A percentile compares a stretch with the other conserved stretches of the same genome.
Evolutionary conservation across 495 filamentous ascomycete species (phyloP).

Genomic region (Pseudomonodictys pantanalensis): DNA sequence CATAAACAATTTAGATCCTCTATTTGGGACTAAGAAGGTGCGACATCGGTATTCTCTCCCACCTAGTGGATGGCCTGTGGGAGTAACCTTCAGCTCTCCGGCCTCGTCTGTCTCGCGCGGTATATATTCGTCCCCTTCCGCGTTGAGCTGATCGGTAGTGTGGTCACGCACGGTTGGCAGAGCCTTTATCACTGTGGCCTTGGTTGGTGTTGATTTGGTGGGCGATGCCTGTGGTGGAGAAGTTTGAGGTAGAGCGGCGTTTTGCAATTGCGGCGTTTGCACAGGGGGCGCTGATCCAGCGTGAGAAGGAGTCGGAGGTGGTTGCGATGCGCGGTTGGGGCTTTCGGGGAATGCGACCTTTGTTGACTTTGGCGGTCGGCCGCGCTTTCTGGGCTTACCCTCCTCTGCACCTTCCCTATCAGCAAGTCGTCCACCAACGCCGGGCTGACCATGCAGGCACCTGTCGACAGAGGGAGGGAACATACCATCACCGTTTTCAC

Average conservation of each 20-base stretch:
- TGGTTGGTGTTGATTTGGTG: conserved; percentile 82
- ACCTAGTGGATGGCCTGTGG: conserved; percentile 75
- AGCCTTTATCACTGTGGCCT: conserved; percentile 81
- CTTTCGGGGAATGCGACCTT: conserved; percentile 52
- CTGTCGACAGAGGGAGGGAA: conserved; percentile 7
- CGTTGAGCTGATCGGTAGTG: conserved; percentile 91
- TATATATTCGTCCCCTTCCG: conserved; percentile 93
- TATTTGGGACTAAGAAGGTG: conserved; percentile 86
- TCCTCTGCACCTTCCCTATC: conserved; percentile 49
- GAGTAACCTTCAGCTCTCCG: conserved; percentile 88
- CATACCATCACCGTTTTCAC: conserved; percentile 56
- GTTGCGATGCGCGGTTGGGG: conserved; percentile 46
- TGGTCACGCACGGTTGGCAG: conserved; percentile 95
- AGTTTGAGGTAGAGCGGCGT: conserved; percentile 62
- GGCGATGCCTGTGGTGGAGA: conserved; percentile 73
- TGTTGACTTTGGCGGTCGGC: conserved; percentile 69
- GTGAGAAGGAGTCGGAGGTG: conserved; percentile 50
- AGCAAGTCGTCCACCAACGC: conserved; percentile 1
- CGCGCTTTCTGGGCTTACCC: conserved; percentile 79
- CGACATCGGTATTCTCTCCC: conserved; percentile 87
- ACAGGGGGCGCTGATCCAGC: conserved; percentile 43
- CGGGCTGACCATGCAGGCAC: neutral
- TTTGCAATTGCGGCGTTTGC: conserved; percentile 78
- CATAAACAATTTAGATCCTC: conserved; percentile 96
- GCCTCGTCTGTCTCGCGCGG: conserved; percentile 89